These are phyloP conservation scores for Yamagishiella unicocca DNA, from an alignment of 139 green algal genomes.

Conservation along the genomic window DNA sequence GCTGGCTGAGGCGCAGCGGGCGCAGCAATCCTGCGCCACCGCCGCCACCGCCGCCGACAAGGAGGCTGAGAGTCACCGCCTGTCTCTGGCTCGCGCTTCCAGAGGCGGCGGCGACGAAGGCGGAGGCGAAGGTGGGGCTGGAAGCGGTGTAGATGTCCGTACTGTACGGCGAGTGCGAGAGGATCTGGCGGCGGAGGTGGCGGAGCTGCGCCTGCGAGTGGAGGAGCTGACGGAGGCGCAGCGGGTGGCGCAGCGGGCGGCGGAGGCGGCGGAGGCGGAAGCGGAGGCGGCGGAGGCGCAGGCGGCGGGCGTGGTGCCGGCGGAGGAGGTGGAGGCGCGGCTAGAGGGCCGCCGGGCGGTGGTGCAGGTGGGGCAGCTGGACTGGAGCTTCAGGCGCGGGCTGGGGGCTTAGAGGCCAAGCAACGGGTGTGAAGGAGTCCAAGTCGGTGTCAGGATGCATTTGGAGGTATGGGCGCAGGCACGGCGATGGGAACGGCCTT, in stretches of 20 bases:
- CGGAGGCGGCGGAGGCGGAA: conserved; percentile 19
- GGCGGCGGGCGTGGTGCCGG: not conserved
- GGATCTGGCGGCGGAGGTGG: conserved; percentile 20
- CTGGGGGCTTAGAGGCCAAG: too few species aligned
- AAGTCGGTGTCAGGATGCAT: too few species aligned
- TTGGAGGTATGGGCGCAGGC: too few species aligned
- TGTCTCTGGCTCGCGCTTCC: not conserved
- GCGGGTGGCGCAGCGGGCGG: not conserved
- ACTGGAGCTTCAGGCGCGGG: too few species aligned
- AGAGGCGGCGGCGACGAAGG: not conserved
- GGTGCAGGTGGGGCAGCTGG: too few species aligned
- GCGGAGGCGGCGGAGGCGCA: conserved; percentile 33
- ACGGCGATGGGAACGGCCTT: too few species aligned
- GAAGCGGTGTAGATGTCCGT: not conserved
- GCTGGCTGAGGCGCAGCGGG: not conserved
- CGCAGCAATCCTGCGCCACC: not conserved
- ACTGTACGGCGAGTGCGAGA: not conserved
- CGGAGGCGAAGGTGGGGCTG: not conserved
- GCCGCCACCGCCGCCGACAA: not conserved
- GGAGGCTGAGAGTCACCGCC: not conserved
- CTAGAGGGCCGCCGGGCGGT: not conserved
- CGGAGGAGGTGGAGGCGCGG: not conserved
- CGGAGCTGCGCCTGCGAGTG: not conserved
- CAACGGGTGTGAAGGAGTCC: too few species aligned
- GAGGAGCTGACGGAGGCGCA: not conserved